Evolutionary conservation across 805 yeast genomes (phyloP), one percentile per base, ranked within the genome.

Genomic region (Metschnikowia dekortorum): DNA sequence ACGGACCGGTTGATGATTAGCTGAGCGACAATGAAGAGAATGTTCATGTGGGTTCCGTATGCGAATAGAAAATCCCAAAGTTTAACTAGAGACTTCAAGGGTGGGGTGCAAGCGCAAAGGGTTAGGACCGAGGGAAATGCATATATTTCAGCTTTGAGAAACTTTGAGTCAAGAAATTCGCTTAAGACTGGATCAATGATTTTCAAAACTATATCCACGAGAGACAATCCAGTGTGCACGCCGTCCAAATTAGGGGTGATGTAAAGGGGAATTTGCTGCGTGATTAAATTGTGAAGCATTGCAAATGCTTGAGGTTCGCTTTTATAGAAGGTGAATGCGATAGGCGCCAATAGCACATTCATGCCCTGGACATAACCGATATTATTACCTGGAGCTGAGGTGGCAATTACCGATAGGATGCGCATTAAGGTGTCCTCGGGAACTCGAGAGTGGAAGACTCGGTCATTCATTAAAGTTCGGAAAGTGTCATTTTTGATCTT

Each of bases 51-150:
- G 16, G 87, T 81, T 0, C 97, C 97, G 60, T 88, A 90, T 3
- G 97, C 96, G 66, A 90, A 86, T 58, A 89, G 68, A 56, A 90
- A 87, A 64, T 90, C 97, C 97, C 97, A 90, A 14, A 90, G 73
- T 51, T 82, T 79, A 36, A 90, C 67, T 1, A 87, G 87, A 54
- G 90, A 89, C 32, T 73, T 69, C 41, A 91, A 70, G 0, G 96
- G 91, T 8, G 95, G 96, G 6, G 95, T 89, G 59, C 96, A 88
- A 2, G 96, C 92, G 49, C 91, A 83, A 43, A 91, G 70, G 0
- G 97, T 90, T 55, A 91, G 68, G 0, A 89, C 87, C 0, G 91
- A 83, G 4, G 90, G 87, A 56, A 90, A 83, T 0, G 95, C 97
- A 64, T 90, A 90, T 28, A 90, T 82, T 60, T 89, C 90, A 0